Percentiles rank a stretch among this genome's conserved stretches.
Conservation (phyloP, 2,329 filamentous ascomycete species). For the Graphilbum fragrans region DNA sequence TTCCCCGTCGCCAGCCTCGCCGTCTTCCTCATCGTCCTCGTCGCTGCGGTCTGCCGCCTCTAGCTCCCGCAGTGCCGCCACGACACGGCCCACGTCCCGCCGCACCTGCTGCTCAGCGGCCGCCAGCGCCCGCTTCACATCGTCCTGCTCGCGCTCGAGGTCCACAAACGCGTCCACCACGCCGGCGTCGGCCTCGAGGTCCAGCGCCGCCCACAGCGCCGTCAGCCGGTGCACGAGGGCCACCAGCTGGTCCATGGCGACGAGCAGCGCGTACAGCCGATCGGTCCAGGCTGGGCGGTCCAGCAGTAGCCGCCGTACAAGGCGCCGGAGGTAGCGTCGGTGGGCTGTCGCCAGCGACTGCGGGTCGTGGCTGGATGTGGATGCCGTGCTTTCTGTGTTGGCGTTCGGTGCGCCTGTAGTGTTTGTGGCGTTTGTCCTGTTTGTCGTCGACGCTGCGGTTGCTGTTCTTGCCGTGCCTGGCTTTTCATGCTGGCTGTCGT, state of each 20-base stretch:
- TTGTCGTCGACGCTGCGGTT: background rate
- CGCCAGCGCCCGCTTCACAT: conserved; percentile 52
- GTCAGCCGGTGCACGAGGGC: conserved; percentile 67
- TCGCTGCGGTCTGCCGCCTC: conserved; percentile 24
- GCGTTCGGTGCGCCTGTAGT: conserved; percentile 16
- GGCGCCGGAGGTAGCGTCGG: conserved; percentile 57
- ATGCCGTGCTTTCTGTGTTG: conserved; percentile 15
- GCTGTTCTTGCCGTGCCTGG: background rate
- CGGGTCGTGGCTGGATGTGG: conserved; percentile 51
- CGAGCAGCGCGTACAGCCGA: conserved; percentile 52
- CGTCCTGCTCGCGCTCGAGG: conserved; percentile 58
- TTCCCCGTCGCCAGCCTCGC: conserved; percentile 18
- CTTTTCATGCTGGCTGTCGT: background rate
- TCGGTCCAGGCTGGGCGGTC: conserved; percentile 51
- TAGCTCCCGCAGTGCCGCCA: conserved; percentile 36
- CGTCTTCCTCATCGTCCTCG: conserved; percentile 17
- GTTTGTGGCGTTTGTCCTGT: background rate
- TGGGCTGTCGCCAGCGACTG: conserved; percentile 76
- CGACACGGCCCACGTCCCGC: conserved; percentile 53
- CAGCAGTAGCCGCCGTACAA: conserved; percentile 56
- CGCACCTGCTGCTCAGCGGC: conserved; percentile 54
- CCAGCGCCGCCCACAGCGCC: conserved; percentile 62
- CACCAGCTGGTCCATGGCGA: conserved; percentile 70
- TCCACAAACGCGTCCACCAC: conserved; percentile 66
- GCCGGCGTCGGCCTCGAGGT: conserved; percentile 72